Base-by-base conservation (phyloP, 2,329 filamentous ascomycete species). In the Clarireedia homoeocarpa region DNA sequence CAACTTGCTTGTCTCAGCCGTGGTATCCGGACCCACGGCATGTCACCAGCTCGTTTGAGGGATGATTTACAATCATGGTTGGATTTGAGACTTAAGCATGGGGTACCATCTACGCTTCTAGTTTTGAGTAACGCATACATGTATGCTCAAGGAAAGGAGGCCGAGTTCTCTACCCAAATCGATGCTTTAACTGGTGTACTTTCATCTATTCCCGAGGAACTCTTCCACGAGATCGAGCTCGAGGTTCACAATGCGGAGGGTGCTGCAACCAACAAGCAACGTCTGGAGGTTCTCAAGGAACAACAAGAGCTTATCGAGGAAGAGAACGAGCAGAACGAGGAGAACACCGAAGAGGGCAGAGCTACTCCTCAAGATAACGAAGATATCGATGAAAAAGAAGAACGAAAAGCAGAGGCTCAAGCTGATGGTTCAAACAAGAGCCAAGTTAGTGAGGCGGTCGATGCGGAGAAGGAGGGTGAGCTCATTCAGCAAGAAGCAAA, bases 191-290 rank as follows among this genome's bases (percentile, higher is more conserved):
- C 91, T 59, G 89, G 91, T 55, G 94, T 99, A 5, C 78, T 99
- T 42, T 95, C 89, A 42, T 91, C 88, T 59, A 97, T 99, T 60
- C 94, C 94, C 3, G 94, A 99, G 73, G 94, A 99, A 72, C 80
- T 99, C 42, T 99, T 95, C 88, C 94, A 99, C 78, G 94, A 99
- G 77, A 96, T 99, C 61, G 94, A 97, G 74, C 86, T 99, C 34
- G 94, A 99, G 75, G 91, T 99, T 9, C 90, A 96, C 79, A 95
- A 86, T 59, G 91, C 92, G 49, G 94, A 99, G 75, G 94, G 94
- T 59, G 92, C 91, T 10, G 94, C 94, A 24, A 99, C 94, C 63
- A 99, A 99, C 82, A 96, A 95, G 81, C 94, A 97, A 78, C 88
- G 94, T 71, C 86, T 99, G 44, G 94, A 99, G 77, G 94, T 99